Percentiles rank a stretch among this genome's conserved stretches.
phyloP scores from a whole-genome alignment of 2,329 filamentous ascomycete species.

The Pestalotiopsis sp. region DNA sequence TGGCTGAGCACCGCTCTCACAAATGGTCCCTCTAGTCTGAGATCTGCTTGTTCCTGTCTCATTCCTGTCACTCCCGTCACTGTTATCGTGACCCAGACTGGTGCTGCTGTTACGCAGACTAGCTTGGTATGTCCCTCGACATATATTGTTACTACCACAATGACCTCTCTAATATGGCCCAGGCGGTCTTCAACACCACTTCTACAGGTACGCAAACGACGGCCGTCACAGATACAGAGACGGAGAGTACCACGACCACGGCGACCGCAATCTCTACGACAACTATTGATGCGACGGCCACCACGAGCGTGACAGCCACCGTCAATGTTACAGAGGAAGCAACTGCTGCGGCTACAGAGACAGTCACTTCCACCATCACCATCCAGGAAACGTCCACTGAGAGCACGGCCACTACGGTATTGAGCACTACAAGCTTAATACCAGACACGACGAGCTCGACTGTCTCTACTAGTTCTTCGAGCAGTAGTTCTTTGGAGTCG shows the following conservation, averaged over 20 bases:
- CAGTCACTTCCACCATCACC: background rate
- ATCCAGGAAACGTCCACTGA: background rate
- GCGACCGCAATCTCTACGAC: background rate
- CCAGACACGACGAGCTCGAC: too few relatives aligned
- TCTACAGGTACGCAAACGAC: background rate
- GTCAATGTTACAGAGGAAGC: background rate
- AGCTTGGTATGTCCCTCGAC: background rate
- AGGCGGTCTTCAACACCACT: background rate
- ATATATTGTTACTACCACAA: background rate
- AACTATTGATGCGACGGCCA: constrained; percentile 3
- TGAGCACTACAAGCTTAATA: too few relatives aligned
- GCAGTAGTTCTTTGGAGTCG: too few relatives aligned
- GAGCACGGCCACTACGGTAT: background rate
- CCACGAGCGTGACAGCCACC: background rate
- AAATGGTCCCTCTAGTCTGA: background rate
- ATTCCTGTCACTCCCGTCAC: background rate
- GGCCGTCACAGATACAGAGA: background rate
- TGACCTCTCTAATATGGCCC: background rate
- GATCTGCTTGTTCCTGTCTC: constrained; percentile 2
- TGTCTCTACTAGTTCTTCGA: too few relatives aligned
- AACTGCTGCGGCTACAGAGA: background rate
- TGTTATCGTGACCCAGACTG: background rate
- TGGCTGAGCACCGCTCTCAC: background rate
- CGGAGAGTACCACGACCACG: background rate
- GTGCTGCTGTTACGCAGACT: background rate